Conservation (phyloP, 208 protist species). For the Leishmania lainsoni region DNA sequence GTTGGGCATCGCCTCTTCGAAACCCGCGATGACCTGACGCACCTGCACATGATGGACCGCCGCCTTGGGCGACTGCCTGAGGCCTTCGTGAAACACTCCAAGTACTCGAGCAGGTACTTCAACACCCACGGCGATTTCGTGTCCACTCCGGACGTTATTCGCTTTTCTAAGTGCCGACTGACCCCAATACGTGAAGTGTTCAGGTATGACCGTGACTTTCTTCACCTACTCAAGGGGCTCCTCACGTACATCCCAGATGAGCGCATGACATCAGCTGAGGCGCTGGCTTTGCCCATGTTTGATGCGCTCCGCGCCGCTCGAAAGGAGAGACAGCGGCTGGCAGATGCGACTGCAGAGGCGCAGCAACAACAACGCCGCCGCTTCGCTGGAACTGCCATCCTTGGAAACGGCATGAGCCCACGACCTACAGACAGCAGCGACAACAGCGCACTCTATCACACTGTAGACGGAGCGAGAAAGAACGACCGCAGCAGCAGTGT, state of each 20-base stretch:
- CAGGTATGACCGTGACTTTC: constrained; percentile 55
- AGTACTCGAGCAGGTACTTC: constrained; percentile 66
- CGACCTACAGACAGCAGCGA: constrained; percentile 9
- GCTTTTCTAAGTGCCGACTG: constrained; percentile 37
- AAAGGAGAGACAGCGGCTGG: constrained; percentile 2
- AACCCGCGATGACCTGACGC: constrained; percentile 81
- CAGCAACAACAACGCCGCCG: constrained; percentile 5
- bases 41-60: constrained; percentile 80
- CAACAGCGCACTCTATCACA: background rate
- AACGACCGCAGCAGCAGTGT: background rate
- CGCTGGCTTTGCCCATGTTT: constrained; percentile 72
- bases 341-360: constrained; percentile 6
- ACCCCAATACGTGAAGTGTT: constrained; percentile 52
- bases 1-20: constrained; percentile 92
- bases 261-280: constrained; percentile 71
- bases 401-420: background rate
- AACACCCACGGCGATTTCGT: constrained; percentile 54
- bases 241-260: constrained; percentile 73
- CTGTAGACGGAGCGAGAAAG: background rate
- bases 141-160: constrained; percentile 37
- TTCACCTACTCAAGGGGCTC: constrained; percentile 57
- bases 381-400: background rate
- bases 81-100: constrained; percentile 40
- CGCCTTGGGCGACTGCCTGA: constrained; percentile 70
- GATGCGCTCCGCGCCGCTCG: constrained; percentile 14